phyloP scores from a whole-genome alignment of 345 rosid species.

The Passiflora organensis region DNA sequence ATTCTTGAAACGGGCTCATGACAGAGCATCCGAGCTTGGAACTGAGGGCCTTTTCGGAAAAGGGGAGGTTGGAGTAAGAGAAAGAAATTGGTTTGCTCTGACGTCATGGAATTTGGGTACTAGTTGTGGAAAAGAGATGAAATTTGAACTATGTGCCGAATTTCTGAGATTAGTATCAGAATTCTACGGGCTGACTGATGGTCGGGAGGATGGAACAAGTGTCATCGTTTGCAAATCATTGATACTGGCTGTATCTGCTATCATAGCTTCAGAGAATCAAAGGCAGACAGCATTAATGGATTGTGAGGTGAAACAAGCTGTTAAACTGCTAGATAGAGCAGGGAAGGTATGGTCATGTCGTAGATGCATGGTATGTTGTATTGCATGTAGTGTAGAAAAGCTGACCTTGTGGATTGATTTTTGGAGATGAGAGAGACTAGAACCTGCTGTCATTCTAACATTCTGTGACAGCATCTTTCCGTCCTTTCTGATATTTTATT shows the following conservation, averaged over 20 bases:
- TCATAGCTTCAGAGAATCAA: conserved; percentile 67
- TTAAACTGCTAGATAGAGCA: conserved; percentile 66
- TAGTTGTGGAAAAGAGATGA: conserved; percentile 64
- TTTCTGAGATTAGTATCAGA: conserved; percentile 61
- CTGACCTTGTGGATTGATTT: background rate
- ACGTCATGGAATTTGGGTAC: conserved; percentile 84
- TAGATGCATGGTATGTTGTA: background rate
- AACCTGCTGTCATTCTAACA: background rate
- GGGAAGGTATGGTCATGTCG: conserved; percentile 49
- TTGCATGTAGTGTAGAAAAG: background rate
- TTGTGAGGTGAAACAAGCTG: conserved; percentile 57
- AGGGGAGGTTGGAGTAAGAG: conserved; percentile 75
- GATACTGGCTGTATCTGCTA: conserved; percentile 62
- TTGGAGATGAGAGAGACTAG: background rate
- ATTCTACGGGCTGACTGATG: conserved; percentile 42
- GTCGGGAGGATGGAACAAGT: conserved; percentile 44
- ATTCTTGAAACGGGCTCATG: conserved; percentile 46
- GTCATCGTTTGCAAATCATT: conserved; percentile 61
- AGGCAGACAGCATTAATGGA: conserved; percentile 43
- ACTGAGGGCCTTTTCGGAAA: conserved; percentile 63
- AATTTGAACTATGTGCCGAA: conserved; percentile 58
- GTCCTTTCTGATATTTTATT: conserved; percentile 3
- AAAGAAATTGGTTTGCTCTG: conserved; percentile 77
- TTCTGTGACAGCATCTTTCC: no score
- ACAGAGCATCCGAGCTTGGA: conserved; percentile 64